Percentiles rank a stretch among this genome's conserved stretches.
phyloP scores from a whole-genome alignment of 371 early-diverging fungal species.

The Apophysomyces elegans region DNA sequence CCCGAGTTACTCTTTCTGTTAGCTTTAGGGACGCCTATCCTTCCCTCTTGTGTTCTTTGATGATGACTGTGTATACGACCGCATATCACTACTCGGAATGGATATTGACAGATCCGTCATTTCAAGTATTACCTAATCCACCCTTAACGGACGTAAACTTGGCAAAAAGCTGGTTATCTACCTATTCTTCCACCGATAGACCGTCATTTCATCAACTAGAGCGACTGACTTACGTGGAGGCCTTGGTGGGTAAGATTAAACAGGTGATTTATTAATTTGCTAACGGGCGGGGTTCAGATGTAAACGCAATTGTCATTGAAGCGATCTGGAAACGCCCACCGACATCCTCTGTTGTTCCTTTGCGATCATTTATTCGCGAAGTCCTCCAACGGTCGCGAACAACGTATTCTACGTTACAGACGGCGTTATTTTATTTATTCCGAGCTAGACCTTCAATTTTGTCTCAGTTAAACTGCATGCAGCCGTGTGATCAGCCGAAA shows the following conservation, averaged over 20 bases:
- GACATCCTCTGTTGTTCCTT: conserved; percentile 50
- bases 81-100: no score
- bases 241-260: conserved; percentile 2
- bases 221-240: conserved; percentile 3
- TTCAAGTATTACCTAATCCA: background rate
- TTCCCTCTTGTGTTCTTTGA: no score
- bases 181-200: background rate
- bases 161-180: background rate
- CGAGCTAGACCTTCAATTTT: conserved; percentile 47
- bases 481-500: conserved; percentile 5
- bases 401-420: conserved; percentile 80
- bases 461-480: conserved; percentile 12
- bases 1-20: background rate
- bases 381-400: conserved; percentile 74
- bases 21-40: background rate
- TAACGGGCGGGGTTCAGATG: conserved; percentile 37
- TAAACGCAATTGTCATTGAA: conserved; percentile 61
- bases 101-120: background rate
- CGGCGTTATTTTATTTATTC: conserved; percentile 72
- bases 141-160: background rate
- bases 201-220: background rate
- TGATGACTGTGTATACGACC: no score
- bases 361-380: conserved; percentile 75
- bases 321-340: conserved; percentile 50
- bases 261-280: background rate